Percentiles rank a stretch among this genome's conserved stretches.
Evolutionary conservation across 768 basidiomycete genomes (phyloP).

Genomic region (Ramaria rubella): DNA sequence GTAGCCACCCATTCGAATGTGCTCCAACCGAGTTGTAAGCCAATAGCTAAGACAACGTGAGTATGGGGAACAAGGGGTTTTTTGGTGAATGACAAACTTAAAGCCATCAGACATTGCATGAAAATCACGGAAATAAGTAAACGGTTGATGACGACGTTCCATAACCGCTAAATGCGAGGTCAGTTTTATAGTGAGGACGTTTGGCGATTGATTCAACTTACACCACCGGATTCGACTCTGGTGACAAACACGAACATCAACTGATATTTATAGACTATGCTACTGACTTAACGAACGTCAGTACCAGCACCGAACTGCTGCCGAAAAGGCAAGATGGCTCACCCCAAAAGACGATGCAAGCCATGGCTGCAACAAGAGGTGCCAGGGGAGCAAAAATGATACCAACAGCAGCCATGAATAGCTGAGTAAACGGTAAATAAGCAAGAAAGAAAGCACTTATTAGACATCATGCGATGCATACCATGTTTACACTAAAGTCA

Average conservation of each 20-base stretch:
- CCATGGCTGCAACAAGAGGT: constrained; percentile 80
- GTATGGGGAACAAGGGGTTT: no score
- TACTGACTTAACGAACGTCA: constrained; percentile 38
- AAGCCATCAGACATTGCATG: constrained; percentile 82
- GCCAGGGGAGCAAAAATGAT: constrained; percentile 93
- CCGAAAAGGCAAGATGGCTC: constrained; percentile 15
- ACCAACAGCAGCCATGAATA: constrained; percentile 91
- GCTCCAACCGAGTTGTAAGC: constrained; percentile 65
- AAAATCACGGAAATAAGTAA: constrained; percentile 68
- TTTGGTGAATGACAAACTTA: constrained; percentile 46
- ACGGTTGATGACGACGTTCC: constrained; percentile 93
- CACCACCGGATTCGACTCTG: constrained; percentile 89
- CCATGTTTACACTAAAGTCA: constrained; percentile 45
- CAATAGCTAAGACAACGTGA: no score
- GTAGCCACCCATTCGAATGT: constrained; percentile 75
- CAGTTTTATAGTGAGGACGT: background rate
- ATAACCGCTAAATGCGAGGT: constrained; percentile 55
- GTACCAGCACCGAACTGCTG: constrained; percentile 13
- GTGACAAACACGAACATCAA: constrained; percentile 91
- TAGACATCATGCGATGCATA: constrained; percentile 26
- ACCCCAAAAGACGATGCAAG: constrained; percentile 79
- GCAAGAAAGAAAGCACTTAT: background rate
- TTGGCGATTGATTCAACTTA: constrained; percentile 35
- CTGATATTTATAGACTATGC: constrained; percentile 92
- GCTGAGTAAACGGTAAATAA: constrained; percentile 27